phyloP scores from a whole-genome alignment of 305 asterid species.

The Fraxinus velutina region DNA sequence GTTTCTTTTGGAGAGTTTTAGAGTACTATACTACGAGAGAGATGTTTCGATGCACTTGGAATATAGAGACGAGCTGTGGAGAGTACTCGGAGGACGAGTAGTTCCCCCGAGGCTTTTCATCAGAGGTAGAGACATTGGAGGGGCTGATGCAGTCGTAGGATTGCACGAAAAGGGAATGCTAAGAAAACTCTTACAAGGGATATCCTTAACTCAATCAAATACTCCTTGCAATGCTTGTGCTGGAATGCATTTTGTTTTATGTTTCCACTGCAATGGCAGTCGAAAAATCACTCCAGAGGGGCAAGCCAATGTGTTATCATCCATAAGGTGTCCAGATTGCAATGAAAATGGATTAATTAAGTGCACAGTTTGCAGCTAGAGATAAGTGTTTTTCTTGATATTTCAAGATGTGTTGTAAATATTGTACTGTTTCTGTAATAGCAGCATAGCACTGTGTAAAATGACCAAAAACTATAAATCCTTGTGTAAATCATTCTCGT shows the following conservation, averaged over 20 bases:
- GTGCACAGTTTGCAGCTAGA: constrained; percentile 53
- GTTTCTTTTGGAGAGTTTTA: constrained; percentile 59
- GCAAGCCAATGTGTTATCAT: background rate
- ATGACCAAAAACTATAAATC: background rate
- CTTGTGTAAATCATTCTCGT: background rate
- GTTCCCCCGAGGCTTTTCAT: constrained; percentile 79
- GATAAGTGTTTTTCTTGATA: background rate
- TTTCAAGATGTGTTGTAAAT: constrained; percentile 21
- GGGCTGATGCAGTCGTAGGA: constrained; percentile 67
- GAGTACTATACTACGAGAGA: constrained; percentile 48
- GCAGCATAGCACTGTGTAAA: constrained; percentile 4
- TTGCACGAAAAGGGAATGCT: constrained; percentile 63
- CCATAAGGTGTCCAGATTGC: constrained; percentile 51
- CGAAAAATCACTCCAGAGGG: constrained; percentile 35
- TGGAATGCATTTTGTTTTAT: constrained; percentile 54
- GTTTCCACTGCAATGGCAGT: constrained; percentile 56
- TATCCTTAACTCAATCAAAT: constrained; percentile 35
- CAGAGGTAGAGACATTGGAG: constrained; percentile 58
- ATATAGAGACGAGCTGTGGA: constrained; percentile 77
- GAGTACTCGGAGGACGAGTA: constrained; percentile 40
- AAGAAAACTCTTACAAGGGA: constrained; percentile 43
- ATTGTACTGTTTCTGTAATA: background rate
- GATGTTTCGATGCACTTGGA: constrained; percentile 67
- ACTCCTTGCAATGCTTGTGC: constrained; percentile 51
- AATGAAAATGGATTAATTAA: constrained; percentile 76